Conservation (phyloP, 768 basidiomycete species). For the Mycena galericulata region DNA sequence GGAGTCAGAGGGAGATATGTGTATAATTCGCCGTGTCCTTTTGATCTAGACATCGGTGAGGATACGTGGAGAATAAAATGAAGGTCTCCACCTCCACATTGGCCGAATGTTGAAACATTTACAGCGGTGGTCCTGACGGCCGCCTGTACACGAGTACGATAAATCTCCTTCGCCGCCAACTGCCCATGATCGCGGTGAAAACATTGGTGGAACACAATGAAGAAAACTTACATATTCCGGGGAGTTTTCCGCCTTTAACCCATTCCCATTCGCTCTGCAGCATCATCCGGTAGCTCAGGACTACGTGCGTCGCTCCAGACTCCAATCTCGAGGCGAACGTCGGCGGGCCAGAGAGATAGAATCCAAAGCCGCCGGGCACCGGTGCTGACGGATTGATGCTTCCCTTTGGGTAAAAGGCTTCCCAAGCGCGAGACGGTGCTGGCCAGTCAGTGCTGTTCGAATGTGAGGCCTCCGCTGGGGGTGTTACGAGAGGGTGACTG, state of each 20-base stretch:
- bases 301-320: constrained; percentile 64
- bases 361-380: constrained; percentile 74
- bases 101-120: constrained; percentile 76
- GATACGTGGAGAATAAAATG: no score
- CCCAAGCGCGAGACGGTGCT: constrained; percentile 62
- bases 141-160: constrained; percentile 77
- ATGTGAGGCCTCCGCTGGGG: no score
- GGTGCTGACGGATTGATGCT: constrained; percentile 67
- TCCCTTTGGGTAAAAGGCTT: constrained; percentile 70
- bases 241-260: constrained; percentile 80
- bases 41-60: constrained; percentile 49
- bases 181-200: constrained; percentile 36
- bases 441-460: no score
- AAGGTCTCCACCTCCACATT: constrained; percentile 89
- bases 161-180: constrained; percentile 68
- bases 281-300: constrained; percentile 76
- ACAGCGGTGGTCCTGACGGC: constrained; percentile 70
- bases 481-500: constrained; percentile 25
- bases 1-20: constrained; percentile 69
- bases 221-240: constrained; percentile 77
- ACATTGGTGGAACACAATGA: not conserved
- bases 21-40: constrained; percentile 75
- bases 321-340: constrained; percentile 53
- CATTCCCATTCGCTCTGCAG: constrained; percentile 73
- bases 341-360: constrained; percentile 71